phyloP scores from a whole-genome alignment of 345 rosid genomes.

The Citrus medica region DNA sequence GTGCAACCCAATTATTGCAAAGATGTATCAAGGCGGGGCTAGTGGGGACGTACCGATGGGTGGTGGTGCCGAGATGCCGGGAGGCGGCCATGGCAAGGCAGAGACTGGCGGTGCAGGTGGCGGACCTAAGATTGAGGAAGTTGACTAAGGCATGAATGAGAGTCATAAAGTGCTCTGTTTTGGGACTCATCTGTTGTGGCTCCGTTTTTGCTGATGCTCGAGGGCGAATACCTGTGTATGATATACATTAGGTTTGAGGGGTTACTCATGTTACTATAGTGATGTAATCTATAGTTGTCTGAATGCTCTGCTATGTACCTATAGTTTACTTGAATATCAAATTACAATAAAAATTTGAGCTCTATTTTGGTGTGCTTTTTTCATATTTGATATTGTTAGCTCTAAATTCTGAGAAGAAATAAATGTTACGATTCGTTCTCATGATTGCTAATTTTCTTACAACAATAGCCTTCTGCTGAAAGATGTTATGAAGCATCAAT shows the following conservation, averaged over 20 bases:
- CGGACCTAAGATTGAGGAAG: constrained; percentile 28
- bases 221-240: background rate
- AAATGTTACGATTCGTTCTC: too few relatives aligned
- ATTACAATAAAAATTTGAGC: background rate
- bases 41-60: constrained; percentile 17
- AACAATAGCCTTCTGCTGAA: too few relatives aligned
- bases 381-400: too few relatives aligned
- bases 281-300: background rate
- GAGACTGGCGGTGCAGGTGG: constrained; percentile 3
- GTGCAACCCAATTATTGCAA: constrained; percentile 19
- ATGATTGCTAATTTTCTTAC: too few relatives aligned
- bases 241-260: background rate
- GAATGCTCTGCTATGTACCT: background rate
- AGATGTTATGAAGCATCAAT: too few relatives aligned
- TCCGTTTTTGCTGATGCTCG: background rate
- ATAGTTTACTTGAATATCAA: background rate
- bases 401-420: too few relatives aligned
- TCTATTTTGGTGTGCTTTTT: background rate
- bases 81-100: background rate
- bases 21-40: constrained; percentile 19
- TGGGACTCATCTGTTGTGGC: background rate
- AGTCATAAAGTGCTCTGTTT: background rate
- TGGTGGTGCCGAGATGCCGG: background rate
- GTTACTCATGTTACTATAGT: background rate
- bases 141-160: background rate